These are phyloP conservation scores for Xylariaceae sp. DNA, from an alignment of 2,329 filamentous ascomycete genomes.

Conservation along the genomic window DNA sequence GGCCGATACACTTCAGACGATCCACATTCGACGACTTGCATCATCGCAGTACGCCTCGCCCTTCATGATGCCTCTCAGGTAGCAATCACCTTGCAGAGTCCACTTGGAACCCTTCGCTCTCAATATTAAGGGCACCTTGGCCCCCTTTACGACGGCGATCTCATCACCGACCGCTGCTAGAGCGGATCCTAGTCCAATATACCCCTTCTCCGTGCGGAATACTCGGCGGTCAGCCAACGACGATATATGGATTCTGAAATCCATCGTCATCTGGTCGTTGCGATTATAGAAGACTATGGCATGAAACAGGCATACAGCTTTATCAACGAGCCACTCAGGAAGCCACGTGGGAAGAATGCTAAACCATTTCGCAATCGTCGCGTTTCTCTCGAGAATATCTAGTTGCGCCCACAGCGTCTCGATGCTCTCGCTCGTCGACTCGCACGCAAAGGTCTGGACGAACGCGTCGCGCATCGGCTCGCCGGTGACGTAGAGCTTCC, in stretches of 20 bases:
- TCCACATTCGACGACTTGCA: slow-evolving; percentile 20
- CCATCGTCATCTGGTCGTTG: slow-evolving; percentile 20
- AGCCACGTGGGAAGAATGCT: slow-evolving; percentile 4
- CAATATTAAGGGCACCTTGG: slow-evolving; percentile 21
- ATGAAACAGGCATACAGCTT: slow-evolving; percentile 9
- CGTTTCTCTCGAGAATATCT: slow-evolving; percentile 19
- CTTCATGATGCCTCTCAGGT: slow-evolving; percentile 21
- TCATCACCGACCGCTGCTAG: slow-evolving; percentile 21
- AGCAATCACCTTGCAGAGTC: slow-evolving; percentile 25
- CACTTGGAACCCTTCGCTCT: slow-evolving; percentile 14
- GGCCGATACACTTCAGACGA: slow-evolving; percentile 7
- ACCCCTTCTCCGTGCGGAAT: slow-evolving; percentile 20
- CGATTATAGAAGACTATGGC: slow-evolving; percentile 14
- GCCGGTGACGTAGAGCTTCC: slow-evolving; percentile 12
- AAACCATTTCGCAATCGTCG: slow-evolving; percentile 15
- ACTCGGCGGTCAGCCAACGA: slow-evolving; percentile 19
- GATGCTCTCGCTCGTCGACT: slow-evolving; percentile 13
- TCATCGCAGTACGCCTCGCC: slow-evolving; percentile 23
- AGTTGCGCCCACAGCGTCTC: slow-evolving; percentile 16
- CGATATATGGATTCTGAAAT: slow-evolving; percentile 21
- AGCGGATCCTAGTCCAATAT: slow-evolving; percentile 24
- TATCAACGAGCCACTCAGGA: slow-evolving; percentile 18
- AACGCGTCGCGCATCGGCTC: slow-evolving; percentile 24
- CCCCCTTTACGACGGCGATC: slow-evolving; percentile 20
- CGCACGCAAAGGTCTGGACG: slow-evolving; percentile 17